phyloP scores from a whole-genome alignment of 371 early-diverging fungal species.

The Globomyces sp. region DNA sequence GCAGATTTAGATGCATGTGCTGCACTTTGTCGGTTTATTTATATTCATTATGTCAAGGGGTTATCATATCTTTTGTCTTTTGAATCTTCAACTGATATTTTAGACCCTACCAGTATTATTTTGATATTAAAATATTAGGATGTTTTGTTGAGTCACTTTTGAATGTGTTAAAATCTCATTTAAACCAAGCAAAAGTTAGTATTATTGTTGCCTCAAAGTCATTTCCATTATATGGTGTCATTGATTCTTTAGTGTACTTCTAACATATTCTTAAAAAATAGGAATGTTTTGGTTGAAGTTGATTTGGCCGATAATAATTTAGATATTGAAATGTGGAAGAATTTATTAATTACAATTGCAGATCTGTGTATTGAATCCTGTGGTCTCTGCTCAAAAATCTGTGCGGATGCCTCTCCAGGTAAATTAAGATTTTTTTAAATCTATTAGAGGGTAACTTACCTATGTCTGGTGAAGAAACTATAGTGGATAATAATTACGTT shows the following conservation, averaged over 20 bases:
- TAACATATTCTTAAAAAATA: neutral
- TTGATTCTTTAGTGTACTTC: constrained; percentile 13
- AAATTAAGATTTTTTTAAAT: too few species aligned
- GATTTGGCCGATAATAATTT: neutral
- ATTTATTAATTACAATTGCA: constrained; percentile 10
- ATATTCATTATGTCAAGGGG: constrained; percentile 3
- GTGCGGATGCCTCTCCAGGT: constrained; percentile 34
- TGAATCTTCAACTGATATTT: too few species aligned
- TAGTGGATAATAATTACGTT: constrained; percentile 54
- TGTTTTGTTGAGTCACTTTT: constrained; percentile 15
- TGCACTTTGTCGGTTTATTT: neutral
- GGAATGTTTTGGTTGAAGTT: constrained; percentile 20
- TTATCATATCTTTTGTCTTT: too few species aligned
- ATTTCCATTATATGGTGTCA: constrained; percentile 36
- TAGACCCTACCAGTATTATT: too few species aligned
- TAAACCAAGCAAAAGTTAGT: constrained; percentile 26
- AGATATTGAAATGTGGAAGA: constrained; percentile 19
- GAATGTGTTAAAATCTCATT: neutral
- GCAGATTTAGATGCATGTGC: constrained; percentile 7
- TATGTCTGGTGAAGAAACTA: constrained; percentile 35
- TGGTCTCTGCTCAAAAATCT: constrained; percentile 23
- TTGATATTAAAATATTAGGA: neutral
- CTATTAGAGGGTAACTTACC: constrained; percentile 36
- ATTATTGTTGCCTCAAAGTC: constrained; percentile 22
- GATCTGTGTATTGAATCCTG: constrained; percentile 19